A percentile compares a stretch with the other conserved stretches of the same genome.
Evolutionary conservation across 441 rosid species (phyloP).

Genomic region (Euphorbia celastroides): DNA sequence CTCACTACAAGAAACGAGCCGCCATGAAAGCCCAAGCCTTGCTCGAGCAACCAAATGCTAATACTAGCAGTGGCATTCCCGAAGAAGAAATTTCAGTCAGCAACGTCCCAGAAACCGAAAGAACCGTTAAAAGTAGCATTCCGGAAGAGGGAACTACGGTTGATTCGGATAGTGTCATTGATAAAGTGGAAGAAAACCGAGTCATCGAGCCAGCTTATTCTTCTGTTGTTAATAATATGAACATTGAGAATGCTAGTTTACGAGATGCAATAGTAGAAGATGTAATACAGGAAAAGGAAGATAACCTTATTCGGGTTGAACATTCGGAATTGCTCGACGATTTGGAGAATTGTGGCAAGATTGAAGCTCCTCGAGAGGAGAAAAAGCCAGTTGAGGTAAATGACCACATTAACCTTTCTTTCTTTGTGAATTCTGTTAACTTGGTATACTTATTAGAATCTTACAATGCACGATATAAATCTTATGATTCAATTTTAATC

Average conservation of each 20-base stretch:
- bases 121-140: slow-evolving; percentile 9
- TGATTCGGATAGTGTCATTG: slow-evolving; percentile 3
- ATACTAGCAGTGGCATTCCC: slow-evolving; percentile 15
- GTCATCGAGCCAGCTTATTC: slow-evolving; percentile 18
- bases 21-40: slow-evolving; percentile 45
- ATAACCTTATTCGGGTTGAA: slow-evolving; percentile 21
- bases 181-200: slow-evolving; percentile 23
- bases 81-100: slow-evolving; percentile 15
- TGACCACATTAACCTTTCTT: slow-evolving; percentile 2
- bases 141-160: slow-evolving; percentile 19
- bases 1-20: slow-evolving; percentile 76
- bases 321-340: slow-evolving; percentile 22
- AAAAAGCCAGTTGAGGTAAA: slow-evolving; percentile 38
- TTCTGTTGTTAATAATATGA: slow-evolving; percentile 15
- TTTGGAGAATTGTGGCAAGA: slow-evolving; percentile 13
- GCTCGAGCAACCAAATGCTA: slow-evolving; percentile 31
- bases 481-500: too few relatives aligned
- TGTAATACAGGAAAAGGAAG: slow-evolving; percentile 19
- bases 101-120: background rate
- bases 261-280: slow-evolving; percentile 20
- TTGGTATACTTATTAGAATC: too few relatives aligned
- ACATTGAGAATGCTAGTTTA: slow-evolving; percentile 8
- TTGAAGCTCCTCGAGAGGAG: slow-evolving; percentile 21
- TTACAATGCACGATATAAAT: too few relatives aligned
- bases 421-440: slow-evolving; percentile 8